phyloP scores from a whole-genome alignment of 768 basidiomycete genomes.

The Agaricus blazei region DNA sequence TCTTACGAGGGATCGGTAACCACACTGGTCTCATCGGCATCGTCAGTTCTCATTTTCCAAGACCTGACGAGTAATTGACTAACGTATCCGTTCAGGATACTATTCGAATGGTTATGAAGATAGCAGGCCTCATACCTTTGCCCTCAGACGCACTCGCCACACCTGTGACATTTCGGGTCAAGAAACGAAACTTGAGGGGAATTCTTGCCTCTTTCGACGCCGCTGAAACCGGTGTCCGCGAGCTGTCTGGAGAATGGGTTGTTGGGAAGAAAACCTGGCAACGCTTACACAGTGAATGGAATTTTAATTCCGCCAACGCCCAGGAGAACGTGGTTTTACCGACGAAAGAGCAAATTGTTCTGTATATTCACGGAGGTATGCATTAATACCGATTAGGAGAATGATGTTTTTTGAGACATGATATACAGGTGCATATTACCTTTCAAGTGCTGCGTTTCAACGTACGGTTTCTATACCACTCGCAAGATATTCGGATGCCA shows the following conservation, averaged over 20 bases:
- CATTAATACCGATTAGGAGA: background rate
- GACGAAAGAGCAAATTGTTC: conserved; percentile 74
- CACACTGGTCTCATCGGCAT: conserved; percentile 85
- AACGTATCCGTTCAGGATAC: conserved; percentile 29
- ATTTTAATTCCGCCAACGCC: conserved; percentile 27
- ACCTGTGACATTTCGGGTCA: conserved; percentile 87
- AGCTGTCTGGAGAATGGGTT: conserved; percentile 94
- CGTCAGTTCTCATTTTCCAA: conserved; percentile 33
- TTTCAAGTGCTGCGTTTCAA: conserved; percentile 88
- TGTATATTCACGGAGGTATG: conserved; percentile 91
- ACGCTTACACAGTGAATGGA: conserved; percentile 78
- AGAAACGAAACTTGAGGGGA: conserved; percentile 66
- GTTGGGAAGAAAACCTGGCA: conserved; percentile 92
- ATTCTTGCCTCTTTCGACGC: conserved; percentile 74
- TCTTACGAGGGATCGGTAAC: conserved; percentile 79
- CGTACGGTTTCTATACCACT: conserved; percentile 87
- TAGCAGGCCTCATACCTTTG: conserved; percentile 78
- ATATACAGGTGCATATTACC: conserved; percentile 79
- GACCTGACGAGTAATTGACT: background rate
- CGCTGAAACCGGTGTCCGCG: conserved; percentile 69
- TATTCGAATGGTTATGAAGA: conserved; percentile 62
- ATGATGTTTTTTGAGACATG: conserved; percentile 3
- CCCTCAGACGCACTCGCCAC: conserved; percentile 93
- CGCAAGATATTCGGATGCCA: conserved; percentile 81
- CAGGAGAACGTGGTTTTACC: conserved; percentile 20